Conservation (phyloP, 305 asterid genomes). For the Fraxinus floribunda region DNA sequence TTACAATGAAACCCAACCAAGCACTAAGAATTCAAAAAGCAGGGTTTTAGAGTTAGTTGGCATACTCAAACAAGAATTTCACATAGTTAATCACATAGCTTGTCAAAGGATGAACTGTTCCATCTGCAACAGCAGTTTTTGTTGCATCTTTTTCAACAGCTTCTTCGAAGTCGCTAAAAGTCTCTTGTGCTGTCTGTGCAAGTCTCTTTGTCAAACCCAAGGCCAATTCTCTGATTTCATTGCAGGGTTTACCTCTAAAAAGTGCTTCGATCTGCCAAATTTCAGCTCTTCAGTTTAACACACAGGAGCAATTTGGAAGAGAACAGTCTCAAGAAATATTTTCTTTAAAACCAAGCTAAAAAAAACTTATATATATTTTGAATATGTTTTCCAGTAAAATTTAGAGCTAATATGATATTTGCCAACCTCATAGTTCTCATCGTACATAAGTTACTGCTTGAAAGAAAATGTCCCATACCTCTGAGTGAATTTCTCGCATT, state of each 20-base stretch:
- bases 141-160: slow-evolving; percentile 99
- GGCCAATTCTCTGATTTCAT: slow-evolving; percentile 82
- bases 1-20: neutral
- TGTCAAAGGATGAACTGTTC: slow-evolving; percentile 96
- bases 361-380: neutral
- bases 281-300: slow-evolving; percentile 8
- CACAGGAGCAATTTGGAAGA: neutral
- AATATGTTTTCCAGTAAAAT: neutral
- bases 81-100: slow-evolving; percentile 98
- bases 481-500: slow-evolving; percentile 92
- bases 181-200: slow-evolving; percentile 95
- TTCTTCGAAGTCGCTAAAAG: slow-evolving; percentile 96
- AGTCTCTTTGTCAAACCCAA: slow-evolving; percentile 91
- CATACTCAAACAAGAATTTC: slow-evolving; percentile 96
- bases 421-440: neutral
- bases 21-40: neutral
- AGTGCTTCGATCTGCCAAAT: slow-evolving; percentile 72
- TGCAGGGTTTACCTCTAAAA: slow-evolving; percentile 86
- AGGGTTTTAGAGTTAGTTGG: slow-evolving; percentile 16
- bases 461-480: slow-evolving; percentile 46
- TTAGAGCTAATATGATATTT: neutral
- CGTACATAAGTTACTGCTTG: neutral
- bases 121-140: slow-evolving; percentile 95
- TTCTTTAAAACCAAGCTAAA: neutral
- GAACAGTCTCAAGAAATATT: neutral